Evolutionary conservation across 352 stramenopile genomes (phyloP).

Genomic region (Phytopythium litorale): DNA sequence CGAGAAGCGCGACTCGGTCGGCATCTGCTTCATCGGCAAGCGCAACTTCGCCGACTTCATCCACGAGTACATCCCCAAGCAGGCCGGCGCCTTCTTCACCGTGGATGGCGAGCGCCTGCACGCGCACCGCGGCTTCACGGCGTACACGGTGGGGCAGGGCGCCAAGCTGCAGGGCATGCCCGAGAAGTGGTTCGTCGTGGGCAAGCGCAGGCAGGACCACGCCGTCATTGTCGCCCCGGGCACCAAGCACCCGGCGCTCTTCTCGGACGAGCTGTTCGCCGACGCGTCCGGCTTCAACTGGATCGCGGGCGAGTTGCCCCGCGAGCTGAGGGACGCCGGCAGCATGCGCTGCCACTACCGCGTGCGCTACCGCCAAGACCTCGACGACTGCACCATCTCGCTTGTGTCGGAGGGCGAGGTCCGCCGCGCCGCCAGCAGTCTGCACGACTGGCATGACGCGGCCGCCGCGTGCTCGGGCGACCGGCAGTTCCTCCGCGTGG

Average conservation of each 20-base stretch:
- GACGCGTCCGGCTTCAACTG: slow-evolving; percentile 85
- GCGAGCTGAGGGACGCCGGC: slow-evolving; percentile 33
- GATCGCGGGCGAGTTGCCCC: slow-evolving; percentile 61
- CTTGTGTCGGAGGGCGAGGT: slow-evolving; percentile 41
- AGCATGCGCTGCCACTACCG: slow-evolving; percentile 69
- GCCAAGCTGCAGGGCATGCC: slow-evolving; percentile 86
- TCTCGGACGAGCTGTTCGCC: slow-evolving; percentile 83
- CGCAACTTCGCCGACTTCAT: slow-evolving; percentile 92
- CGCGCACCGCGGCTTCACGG: slow-evolving; percentile 68
- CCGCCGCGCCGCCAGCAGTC: slow-evolving; percentile 23
- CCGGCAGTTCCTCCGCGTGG: slow-evolving; percentile 47
- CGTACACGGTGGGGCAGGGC: slow-evolving; percentile 94
- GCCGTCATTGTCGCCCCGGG: slow-evolving; percentile 86
- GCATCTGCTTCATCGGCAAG: slow-evolving; percentile 99
- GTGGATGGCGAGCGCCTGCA: slow-evolving; percentile 63
- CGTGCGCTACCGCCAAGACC: slow-evolving; percentile 75
- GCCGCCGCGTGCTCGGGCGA: slow-evolving; percentile 2
- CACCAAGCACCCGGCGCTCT: slow-evolving; percentile 90
- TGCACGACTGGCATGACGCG: slow-evolving; percentile 46
- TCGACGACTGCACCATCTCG: slow-evolving; percentile 62
- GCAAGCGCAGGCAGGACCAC: slow-evolving; percentile 65
- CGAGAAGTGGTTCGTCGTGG: slow-evolving; percentile 90
- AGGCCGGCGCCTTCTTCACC: slow-evolving; percentile 78
- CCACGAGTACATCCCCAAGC: slow-evolving; percentile 85
- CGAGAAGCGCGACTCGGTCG: slow-evolving; percentile 94